Base-by-base conservation (phyloP, 139 green algal genomes). In the Chlamydomonas eustigma region DNA sequence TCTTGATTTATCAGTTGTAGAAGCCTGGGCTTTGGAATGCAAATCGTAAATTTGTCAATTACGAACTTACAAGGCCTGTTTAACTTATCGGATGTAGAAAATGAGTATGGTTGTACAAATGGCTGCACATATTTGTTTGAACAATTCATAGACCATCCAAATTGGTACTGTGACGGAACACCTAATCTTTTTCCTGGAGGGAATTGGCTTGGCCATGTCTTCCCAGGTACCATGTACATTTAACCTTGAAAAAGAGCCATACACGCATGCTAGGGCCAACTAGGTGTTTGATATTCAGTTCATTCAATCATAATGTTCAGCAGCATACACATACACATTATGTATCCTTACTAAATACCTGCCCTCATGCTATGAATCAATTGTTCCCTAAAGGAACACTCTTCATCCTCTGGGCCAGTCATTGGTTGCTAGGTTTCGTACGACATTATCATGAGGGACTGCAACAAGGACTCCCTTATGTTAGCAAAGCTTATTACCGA, bases 381-480 rank as follows among this genome's bases (percentile, higher is more conserved):
- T 58, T 58, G 18, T 28, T 58, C 44, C 18, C 12, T 18, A 58
- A 58, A 72, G 65, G 33, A 18, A 72, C 65, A 5, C 32, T 72
- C 18, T 75, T 75, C 38, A 5, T 75, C 36, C 33, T 75, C 37
- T 75, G 68, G 68, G 68, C 6, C 5, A 58, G 22, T 34, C 68
- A 75, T 24, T 75, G 68, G 68, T 38, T 75, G 5, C 38, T 64
- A 8, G 68, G 68, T 38, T 44, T 44, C 65, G 65, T 72, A 4
- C 33, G 32, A 6, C 65, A 72, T 5, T 72, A 72, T 34, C 44
- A 44, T 31, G 33, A 44, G 32, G 24, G 65, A 33, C 4, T n/a
- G 31, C 8, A 72, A 44, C 25, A 31, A 12, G 28, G 65, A 33
- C 33, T 50, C 33, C 28, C 8, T 6, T 72, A 44, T 31, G 18